Percentiles rank a stretch among this genome's conserved stretches.
Evolutionary conservation across 441 rosid genomes (phyloP).

Genomic region (Hura crepitans): DNA sequence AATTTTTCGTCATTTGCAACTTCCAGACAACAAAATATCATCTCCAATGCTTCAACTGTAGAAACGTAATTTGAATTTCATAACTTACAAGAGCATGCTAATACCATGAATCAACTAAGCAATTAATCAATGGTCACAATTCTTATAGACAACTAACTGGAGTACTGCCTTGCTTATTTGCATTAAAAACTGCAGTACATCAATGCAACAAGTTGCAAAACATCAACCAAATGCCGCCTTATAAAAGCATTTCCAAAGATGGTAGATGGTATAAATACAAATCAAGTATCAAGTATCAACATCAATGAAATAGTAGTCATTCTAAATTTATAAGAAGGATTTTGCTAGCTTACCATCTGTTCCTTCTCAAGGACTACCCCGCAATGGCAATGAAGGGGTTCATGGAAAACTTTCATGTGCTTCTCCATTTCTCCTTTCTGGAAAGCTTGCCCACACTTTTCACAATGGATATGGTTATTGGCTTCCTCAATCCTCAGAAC

Average conservation of each 20-base stretch:
- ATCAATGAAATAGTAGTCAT: background rate
- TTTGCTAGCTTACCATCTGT: conserved; percentile 54
- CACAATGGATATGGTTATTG: conserved; percentile 63
- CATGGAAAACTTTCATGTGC: conserved; percentile 87
- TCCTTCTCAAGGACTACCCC: conserved; percentile 79
- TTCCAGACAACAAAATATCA: background rate
- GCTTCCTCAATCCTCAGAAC: conserved; percentile 79
- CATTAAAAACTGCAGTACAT: background rate
- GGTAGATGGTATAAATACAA: background rate
- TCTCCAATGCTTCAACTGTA: background rate
- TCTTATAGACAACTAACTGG: background rate
- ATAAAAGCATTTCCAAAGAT: background rate
- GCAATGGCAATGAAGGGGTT: conserved; percentile 71
- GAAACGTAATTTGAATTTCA: background rate
- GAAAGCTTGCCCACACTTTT: conserved; percentile 75
- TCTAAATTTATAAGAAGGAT: background rate
- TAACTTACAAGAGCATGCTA: background rate
- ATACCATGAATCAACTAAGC: background rate
- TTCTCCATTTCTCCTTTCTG: conserved; percentile 82
- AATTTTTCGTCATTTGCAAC: background rate
- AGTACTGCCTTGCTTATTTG: background rate
- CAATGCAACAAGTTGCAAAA: background rate
- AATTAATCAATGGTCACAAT: background rate
- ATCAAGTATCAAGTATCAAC: background rate
- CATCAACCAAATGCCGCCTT: background rate